Evolutionary conservation across 306 rosid species (phyloP), one percentile per base, ranked within the genome.

Genomic region (Citrullus mucosospermus): DNA sequence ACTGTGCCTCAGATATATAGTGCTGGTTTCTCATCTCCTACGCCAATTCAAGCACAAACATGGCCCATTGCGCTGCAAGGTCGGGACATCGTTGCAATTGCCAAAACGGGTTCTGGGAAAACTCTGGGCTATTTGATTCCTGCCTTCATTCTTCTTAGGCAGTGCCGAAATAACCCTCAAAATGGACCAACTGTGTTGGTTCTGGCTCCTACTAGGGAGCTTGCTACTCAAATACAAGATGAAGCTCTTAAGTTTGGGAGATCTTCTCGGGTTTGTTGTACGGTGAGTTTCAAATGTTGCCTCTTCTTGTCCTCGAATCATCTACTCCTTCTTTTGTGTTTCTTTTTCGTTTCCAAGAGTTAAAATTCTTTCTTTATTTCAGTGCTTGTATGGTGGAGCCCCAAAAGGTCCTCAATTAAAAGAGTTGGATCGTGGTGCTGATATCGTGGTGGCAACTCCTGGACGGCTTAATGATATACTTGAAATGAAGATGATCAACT

Each of bases 321-420:
- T 39, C 20, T 22, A 36, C 72, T 75, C 50, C 58, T 87, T 39
- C 46, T 50, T 39, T 67, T 9, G 2, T 39, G 34, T 41, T 10
- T 56, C 5, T 63, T 55, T 58, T 76, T 2, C 8, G 28, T 34
- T 67, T 59, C 43, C 60, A 59, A 59, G 74, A 32, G 43, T 48
- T 68, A 79, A 61, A 68, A 50, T 39, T 78, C 51, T 84, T 86
- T 46, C 80, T 84, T 82, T 81, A 43, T 74, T 86, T 70, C 84
- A 95, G 99, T 95, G 99, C 90, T 85, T 95, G 84, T 96, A 96
- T 85, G 99, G 99, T 82, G 99, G 99, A 80, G 97, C 99, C 78
- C 90, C 97, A 18, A 96, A 96, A 79, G 96, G 88, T 53, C 89
- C 80, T 77, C 99, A 96, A 88, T 87, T 96, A 57, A 92, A 92